Evolutionary conservation across 306 rosid species (phyloP), one percentile per base, ranked within the genome.

Genomic region (Prunus campanulata): DNA sequence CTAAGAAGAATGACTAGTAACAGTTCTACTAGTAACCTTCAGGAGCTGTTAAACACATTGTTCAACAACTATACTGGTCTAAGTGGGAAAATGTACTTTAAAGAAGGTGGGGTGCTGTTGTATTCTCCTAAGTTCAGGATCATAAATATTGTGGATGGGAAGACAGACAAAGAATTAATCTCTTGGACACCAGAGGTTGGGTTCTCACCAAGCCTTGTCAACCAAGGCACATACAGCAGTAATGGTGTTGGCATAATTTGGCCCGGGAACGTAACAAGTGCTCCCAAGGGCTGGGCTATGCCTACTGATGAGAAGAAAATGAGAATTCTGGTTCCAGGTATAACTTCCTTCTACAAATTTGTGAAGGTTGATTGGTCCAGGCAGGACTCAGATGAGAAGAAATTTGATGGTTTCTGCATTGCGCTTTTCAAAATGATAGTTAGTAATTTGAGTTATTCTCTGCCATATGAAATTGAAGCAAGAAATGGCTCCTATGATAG

Each of bases 201-300:
- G 29, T 90, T 90, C 72, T 71, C 46, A 15, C 19, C 32, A 6
- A 80, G 16, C 11, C 15, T 32, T 71, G 35, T 3, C 0, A 1
- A 44, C 1, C 47, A 19, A 71, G 35, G 18, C 13, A 55, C 9
- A 35, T 0, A 54, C 30, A n/a, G 50, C 54, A n/a, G 39, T 3
- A 56, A 44, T 87, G 27, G 24, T 72, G 80, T 42, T 29, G 88
- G 74, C 0, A 84, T 85, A 39, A 76, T 51, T 79, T 90, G 96
- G 96, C 93, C 96, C 0, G 91, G 93, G 56, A 77, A 90, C 11
- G 1, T 14, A 27, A 3, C 0, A 0, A 29, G 67, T 42, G 54
- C n/a, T 62, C 88, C 96, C 12, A 85, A 83, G 60, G 93, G 93
- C 2, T 91, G 93, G 93, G 72, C 63, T 24, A 44, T 88, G 62